phyloP scores from a whole-genome alignment of 2,329 filamentous ascomycete genomes.

The Lanzia echinophila region DNA sequence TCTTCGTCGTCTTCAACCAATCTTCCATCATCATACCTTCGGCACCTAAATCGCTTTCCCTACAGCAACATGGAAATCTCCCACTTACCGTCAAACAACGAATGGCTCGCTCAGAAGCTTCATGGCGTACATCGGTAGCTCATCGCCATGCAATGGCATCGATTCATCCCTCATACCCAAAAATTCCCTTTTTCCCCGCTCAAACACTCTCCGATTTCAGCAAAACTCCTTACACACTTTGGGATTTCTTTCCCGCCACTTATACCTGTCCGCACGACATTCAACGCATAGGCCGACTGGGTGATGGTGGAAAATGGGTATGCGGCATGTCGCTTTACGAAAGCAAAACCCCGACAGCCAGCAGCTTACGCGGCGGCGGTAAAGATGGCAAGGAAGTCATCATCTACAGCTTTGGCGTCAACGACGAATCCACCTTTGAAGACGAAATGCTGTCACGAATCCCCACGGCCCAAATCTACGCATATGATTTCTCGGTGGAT shows the following conservation, averaged over 20 bases:
- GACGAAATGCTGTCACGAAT: constrained; percentile 34
- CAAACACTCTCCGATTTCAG: constrained; percentile 17
- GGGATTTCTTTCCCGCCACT: constrained; percentile 36
- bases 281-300: constrained; percentile 34
- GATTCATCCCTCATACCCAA: constrained; percentile 16
- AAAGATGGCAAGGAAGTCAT: constrained; percentile 17
- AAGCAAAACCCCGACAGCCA: constrained; percentile 9
- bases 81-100: constrained; percentile 18
- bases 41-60: neutral
- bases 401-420: constrained; percentile 36
- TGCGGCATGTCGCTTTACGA: constrained; percentile 37
- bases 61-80: constrained; percentile 1
- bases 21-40: constrained; percentile 6
- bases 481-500: constrained; percentile 35
- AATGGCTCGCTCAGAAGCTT: constrained; percentile 21
- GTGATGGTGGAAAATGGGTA: constrained; percentile 39
- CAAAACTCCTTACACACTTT: constrained; percentile 32
- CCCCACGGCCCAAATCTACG: constrained; percentile 33
- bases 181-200: constrained; percentile 23
- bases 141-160: constrained; percentile 22
- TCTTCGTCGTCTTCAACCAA: constrained; percentile 21
- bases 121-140: constrained; percentile 20
- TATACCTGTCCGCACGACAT: constrained; percentile 37
- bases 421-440: constrained; percentile 36
- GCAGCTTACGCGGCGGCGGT: constrained; percentile 9